Base-by-base conservation (phyloP, 2,329 filamentous ascomycete genomes). In the Aspergillus felis region DNA sequence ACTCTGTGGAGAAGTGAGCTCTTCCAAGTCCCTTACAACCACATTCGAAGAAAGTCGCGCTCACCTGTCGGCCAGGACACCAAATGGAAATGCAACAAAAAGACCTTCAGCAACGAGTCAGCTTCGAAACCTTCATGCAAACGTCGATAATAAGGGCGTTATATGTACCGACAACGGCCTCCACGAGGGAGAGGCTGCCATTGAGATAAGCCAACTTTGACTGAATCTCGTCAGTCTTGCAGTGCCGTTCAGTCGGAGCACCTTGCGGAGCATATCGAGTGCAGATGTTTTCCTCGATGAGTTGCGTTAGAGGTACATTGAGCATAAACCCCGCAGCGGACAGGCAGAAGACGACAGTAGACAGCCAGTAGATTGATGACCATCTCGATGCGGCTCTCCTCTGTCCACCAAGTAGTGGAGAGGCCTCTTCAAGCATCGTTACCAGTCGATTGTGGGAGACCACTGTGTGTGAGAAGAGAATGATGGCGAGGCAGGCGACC, bases 11-110 rank as follows among this genome's bases (percentile, higher is more conserved):
- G 20, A 46, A 9, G 27, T 51, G 12, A 58, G 28, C 3, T 24
- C 24, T 42, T 59, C 51, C 24, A 29, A n/a, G 17, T 56, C 57
- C 25, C 27, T 48, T 20, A 56, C 24, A 24, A 52, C 10, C 42
- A 25, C 51, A 56, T 47, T 41, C 44, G 53, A 41, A 51, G 24
- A 24, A 22, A 38, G n/a, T 53, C 29, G 9, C 22, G 3, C 4
- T 55, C 42, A 49, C 55, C 50, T 32, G 53, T 56, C 54, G 35
- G 48, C 27, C 54, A 52, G 47, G 35, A 56, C 28, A 49, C 57
- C 57, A 44, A 59, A 56, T 57, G 53, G 53, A 51, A 55, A 55
- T 42, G 53, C 53, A 41, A 55, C 53, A 51, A 55, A 42, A 44
- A 55, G 53, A n/a, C 48, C 53, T 51, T 27, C 29, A 17, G 28